These are phyloP conservation scores for Geotrichum candidum DNA, from an alignment of 1,139 yeast species.

Conservation along the genomic window DNA sequence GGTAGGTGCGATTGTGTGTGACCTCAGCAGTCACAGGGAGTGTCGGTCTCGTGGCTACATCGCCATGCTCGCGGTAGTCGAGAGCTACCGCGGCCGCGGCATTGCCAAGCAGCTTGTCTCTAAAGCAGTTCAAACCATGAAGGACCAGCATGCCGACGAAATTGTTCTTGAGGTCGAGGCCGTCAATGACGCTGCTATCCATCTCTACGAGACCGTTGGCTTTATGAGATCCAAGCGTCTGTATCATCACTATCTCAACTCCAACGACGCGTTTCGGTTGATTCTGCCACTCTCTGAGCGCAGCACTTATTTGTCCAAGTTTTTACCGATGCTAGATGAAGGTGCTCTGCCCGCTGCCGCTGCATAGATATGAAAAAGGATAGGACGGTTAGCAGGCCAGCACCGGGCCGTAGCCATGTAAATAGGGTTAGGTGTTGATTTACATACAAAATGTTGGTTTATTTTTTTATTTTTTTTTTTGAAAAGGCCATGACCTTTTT, in stretches of 20 bases:
- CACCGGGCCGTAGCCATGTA: background rate
- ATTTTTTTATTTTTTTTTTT: background rate
- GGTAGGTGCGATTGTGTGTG: slow-evolving; percentile 80
- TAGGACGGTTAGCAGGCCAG: background rate
- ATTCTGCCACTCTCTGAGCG: slow-evolving; percentile 58
- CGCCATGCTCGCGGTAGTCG: slow-evolving; percentile 89
- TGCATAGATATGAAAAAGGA: background rate
- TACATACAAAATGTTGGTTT: background rate
- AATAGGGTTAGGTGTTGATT: background rate
- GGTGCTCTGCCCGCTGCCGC: background rate
- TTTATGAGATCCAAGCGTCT: slow-evolving; percentile 76
- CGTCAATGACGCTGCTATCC: slow-evolving; percentile 67
- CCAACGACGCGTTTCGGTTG: slow-evolving; percentile 86
- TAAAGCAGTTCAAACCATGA: slow-evolving; percentile 62
- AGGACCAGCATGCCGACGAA: slow-evolving; percentile 64
- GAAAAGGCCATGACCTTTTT: background rate
- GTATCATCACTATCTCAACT: slow-evolving; percentile 79
- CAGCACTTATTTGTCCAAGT: slow-evolving; percentile 41
- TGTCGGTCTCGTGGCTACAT: slow-evolving; percentile 75
- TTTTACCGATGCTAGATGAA: slow-evolving; percentile 17
- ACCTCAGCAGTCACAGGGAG: slow-evolving; percentile 71
- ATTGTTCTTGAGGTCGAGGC: slow-evolving; percentile 89
- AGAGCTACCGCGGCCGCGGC: slow-evolving; percentile 65
- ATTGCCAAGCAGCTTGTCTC: slow-evolving; percentile 71
- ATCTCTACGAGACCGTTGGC: slow-evolving; percentile 79